Base-by-base conservation (phyloP, 192 early-diverging fungal genomes). In the Coemansia furcata region DNA sequence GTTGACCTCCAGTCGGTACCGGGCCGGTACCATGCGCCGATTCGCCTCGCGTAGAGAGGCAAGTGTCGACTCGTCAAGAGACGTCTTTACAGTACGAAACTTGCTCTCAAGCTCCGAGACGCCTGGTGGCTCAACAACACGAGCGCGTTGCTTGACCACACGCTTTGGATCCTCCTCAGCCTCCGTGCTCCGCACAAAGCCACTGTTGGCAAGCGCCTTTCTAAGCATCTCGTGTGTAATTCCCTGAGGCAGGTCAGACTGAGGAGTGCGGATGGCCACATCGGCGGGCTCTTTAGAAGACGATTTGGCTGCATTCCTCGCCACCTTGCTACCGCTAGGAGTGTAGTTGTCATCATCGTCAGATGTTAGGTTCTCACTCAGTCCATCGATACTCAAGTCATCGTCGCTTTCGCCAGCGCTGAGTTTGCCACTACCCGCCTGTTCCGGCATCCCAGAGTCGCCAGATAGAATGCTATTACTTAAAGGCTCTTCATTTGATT, bases 1-100 rank as follows among this genome's bases (percentile, higher is more conserved):
- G 71, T 85, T 85, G 43, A 85, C 76, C 40, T 85, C 83, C 47
- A 81, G 68, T 0, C 79, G 75, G 43, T 82, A 76, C 62, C 78
- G 74, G 38, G 69, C 64, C 36, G 83, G 83, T 14, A 85, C 63
- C 79, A 76, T 78, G 5, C 79, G 72, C 19, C 79, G 83, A 54
- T 85, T 85, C 17, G 68, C 76, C 50, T 85, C 73, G 68, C 76
- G 75, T 19, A 85, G 67, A 44, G 76, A 76, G 0, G 76, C 80
- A 12, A 85, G 69, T 1, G 80, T 74, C 4, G 83, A 85, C 54
- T 80, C 76, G 37, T 77, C 80, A 17, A 85, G 73, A 36, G 68
- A 49, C 5, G 76, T 62, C 43, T 73, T 76, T 23, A 83, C 81
- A 1, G 52, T 73, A 57, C 81, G 73, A 46, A 83, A 83, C 60